phyloP scores from a whole-genome alignment of 2,329 filamentous ascomycete genomes.

The Trichoderma sp. region DNA sequence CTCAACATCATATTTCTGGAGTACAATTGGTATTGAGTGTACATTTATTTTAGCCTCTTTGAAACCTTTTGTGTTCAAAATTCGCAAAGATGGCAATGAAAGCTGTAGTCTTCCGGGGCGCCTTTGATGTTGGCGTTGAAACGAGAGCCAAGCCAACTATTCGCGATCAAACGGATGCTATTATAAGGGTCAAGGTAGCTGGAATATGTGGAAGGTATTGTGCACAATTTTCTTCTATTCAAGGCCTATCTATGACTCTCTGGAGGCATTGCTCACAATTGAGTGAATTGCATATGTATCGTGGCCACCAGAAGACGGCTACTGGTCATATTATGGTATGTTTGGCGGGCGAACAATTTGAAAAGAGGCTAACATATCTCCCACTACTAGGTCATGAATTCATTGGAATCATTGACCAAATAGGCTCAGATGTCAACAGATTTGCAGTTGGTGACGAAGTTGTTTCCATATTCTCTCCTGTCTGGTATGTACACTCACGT shows the following conservation, averaged over 20 bases:
- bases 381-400: background rate
- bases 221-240: background rate
- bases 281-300: constrained; percentile 2
- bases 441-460: background rate
- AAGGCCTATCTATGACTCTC: background rate
- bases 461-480: background rate
- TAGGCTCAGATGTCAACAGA: background rate
- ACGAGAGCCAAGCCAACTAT: background rate
- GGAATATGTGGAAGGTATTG: constrained; percentile 1
- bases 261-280: background rate
- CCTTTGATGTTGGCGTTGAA: background rate
- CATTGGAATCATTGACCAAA: background rate
- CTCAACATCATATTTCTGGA: background rate
- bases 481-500: background rate
- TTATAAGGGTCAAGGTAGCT: background rate
- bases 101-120: background rate
- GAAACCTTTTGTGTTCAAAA: background rate
- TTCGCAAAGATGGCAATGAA: background rate
- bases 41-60: background rate
- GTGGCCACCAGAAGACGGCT: background rate
- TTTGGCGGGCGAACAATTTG: background rate
- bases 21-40: background rate
- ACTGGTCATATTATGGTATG: background rate
- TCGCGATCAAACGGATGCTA: background rate
- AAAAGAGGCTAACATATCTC: background rate